phyloP scores from a whole-genome alignment of 305 asterid genomes.

The Solanum hybrid region DNA sequence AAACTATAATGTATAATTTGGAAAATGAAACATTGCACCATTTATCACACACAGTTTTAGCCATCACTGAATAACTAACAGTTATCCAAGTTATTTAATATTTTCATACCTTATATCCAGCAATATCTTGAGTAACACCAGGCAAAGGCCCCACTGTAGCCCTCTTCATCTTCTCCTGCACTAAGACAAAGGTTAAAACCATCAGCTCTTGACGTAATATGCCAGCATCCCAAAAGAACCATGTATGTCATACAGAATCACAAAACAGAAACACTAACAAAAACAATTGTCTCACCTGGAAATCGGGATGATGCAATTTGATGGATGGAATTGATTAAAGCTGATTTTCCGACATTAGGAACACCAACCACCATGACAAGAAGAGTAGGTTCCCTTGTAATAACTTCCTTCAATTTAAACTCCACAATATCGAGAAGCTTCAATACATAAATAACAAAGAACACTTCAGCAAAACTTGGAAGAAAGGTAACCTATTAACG shows the following conservation, averaged over 20 bases:
- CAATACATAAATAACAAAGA: conserved; percentile 16
- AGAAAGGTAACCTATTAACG: not conserved
- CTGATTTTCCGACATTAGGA: conserved; percentile 98
- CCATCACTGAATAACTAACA: not conserved
- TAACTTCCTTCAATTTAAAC: conserved; percentile 72
- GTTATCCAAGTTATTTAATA: not conserved
- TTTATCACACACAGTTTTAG: not conserved
- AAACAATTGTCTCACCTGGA: conserved; percentile 44
- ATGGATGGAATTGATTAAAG: conserved; percentile 74
- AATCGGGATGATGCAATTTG: conserved; percentile 77
- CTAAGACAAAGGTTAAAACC: conserved; percentile 37
- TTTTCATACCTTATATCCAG: conserved; percentile 69
- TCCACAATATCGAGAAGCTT: conserved; percentile 91
- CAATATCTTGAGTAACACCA: conserved; percentile 97
- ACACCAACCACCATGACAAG: conserved; percentile 93
- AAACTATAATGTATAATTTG: not conserved
- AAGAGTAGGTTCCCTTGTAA: conserved; percentile 76
- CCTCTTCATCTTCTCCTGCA: conserved; percentile 78
- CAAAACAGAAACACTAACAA: not conserved
- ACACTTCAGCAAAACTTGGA: not conserved
- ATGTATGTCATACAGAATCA: not conserved
- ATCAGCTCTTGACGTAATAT: conserved; percentile 12
- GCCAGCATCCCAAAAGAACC: not conserved
- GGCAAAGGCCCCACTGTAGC: conserved; percentile 97
- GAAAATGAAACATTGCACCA: not conserved